Percentiles rank a stretch among this genome's conserved stretches.
These are phyloP conservation scores for Osmanthus fragrans DNA, from an alignment of 257 asterid species.

Conservation along the genomic window DNA sequence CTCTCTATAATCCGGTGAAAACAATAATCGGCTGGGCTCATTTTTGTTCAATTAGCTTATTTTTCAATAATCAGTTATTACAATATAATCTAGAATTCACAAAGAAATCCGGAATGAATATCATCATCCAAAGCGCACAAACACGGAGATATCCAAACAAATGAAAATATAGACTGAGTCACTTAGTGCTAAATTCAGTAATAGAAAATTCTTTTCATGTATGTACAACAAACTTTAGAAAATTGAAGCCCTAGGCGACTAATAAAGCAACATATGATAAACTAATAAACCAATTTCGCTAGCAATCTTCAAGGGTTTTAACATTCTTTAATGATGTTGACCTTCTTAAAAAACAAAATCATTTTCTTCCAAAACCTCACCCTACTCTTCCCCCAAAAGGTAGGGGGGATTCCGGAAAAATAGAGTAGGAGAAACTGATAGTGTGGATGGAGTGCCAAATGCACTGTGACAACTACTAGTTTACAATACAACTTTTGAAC, in stretches of 20 bases:
- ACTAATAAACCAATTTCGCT: too few species aligned
- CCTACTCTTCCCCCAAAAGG: background rate
- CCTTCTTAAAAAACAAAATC: too few species aligned
- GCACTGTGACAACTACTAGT: background rate
- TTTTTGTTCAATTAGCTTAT: background rate
- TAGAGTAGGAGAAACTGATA: background rate
- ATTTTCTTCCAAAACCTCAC: too few species aligned
- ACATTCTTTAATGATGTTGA: background rate
- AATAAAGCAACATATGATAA: too few species aligned
- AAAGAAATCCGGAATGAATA: background rate
- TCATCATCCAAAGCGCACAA: background rate
- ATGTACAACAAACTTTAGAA: background rate
- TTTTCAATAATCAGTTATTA: background rate
- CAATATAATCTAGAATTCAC: background rate
- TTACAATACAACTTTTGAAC: background rate
- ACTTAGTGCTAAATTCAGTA: background rate
- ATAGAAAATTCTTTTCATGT: background rate
- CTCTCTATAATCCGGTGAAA: too few species aligned
- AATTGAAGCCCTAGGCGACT: too few species aligned
- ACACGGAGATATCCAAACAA: background rate
- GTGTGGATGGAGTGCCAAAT: background rate
- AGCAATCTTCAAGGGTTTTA: background rate
- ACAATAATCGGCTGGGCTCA: background rate
- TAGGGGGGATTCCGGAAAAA: background rate
- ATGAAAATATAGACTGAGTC: background rate